Percentiles rank a stretch among this genome's conserved stretches.
phyloP scores from a whole-genome alignment of 2,329 filamentous ascomycete species.

The Coniella vitis region DNA sequence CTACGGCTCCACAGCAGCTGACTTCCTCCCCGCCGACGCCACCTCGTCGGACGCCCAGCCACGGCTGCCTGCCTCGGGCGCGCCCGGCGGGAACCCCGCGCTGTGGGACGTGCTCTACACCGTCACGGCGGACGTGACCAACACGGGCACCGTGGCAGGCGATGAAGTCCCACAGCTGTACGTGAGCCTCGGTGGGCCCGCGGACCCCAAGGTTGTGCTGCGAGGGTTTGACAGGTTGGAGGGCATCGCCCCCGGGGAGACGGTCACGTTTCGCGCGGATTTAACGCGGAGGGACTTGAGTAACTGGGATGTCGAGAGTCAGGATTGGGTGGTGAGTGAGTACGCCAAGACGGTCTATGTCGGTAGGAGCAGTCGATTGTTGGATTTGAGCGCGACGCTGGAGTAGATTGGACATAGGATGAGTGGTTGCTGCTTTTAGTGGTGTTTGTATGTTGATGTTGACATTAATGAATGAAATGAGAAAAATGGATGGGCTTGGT shows the following conservation, averaged over 20 bases:
- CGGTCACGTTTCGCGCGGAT: conserved; percentile 57
- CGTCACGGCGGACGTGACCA: conserved; percentile 61
- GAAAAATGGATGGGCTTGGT: no score
- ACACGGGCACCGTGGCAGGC: conserved; percentile 58
- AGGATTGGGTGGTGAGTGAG: conserved; percentile 71
- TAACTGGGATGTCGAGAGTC: conserved; percentile 73
- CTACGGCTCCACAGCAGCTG: conserved; percentile 51
- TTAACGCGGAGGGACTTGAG: conserved; percentile 76
- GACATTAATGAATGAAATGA: no score
- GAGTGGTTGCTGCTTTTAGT: no score
- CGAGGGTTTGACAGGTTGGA: conserved; percentile 75
- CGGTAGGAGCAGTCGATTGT: conserved; percentile 48
- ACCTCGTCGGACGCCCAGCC: conserved; percentile 51
- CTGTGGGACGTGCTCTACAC: conserved; percentile 66
- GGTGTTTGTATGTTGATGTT: no score
- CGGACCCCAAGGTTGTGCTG: conserved; percentile 60
- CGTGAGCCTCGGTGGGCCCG: conserved; percentile 69
- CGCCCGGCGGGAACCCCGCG: conserved; percentile 54
- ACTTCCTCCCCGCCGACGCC: conserved; percentile 55
- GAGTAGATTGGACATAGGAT: conserved; percentile 9
- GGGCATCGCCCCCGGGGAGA: conserved; percentile 59
- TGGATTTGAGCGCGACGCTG: conserved; percentile 35
- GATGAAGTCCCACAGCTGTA: conserved; percentile 76
- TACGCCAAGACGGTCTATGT: conserved; percentile 48
- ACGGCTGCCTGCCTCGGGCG: conserved; percentile 40